A percentile compares a stretch with the other conserved stretches of the same genome.
Conservation (phyloP, 192 early-diverging fungal species). For the Ambispora gerdemannii region DNA sequence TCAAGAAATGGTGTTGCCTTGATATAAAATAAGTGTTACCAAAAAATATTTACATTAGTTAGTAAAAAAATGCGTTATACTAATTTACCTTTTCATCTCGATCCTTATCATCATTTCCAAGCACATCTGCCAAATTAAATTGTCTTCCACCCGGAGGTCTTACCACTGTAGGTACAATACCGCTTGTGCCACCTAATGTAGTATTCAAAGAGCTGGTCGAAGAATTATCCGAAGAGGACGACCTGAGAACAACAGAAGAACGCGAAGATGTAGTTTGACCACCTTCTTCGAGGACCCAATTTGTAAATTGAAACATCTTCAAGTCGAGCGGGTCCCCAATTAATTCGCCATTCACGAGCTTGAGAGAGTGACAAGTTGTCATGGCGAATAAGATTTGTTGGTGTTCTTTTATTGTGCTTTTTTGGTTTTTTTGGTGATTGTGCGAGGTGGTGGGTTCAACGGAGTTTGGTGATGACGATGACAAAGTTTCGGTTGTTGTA, state of each 20-base stretch:
- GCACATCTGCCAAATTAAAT: conserved; percentile 54
- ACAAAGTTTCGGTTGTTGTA: conserved; percentile 17
- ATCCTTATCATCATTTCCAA: conserved; percentile 35
- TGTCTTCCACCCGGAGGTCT: conserved; percentile 73
- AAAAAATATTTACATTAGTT: not conserved
- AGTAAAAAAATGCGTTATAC: not conserved
- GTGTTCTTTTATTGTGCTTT: too few species aligned
- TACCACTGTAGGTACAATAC: conserved; percentile 77
- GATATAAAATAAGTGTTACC: not conserved
- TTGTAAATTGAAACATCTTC: conserved; percentile 97
- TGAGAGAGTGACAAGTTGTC: conserved; percentile 82
- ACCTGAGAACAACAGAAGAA: not conserved
- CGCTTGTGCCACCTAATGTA: conserved; percentile 22
- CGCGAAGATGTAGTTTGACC: conserved; percentile 37
- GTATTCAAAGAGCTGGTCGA: conserved; percentile 7
- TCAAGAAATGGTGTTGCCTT: conserved; percentile 47
- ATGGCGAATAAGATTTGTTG: conserved; percentile 58
- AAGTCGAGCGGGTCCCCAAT: conserved; percentile 96
- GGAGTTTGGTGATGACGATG: not conserved
- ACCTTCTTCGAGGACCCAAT: conserved; percentile 91
- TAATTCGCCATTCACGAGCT: conserved; percentile 82
- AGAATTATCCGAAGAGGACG: conserved; percentile 14
- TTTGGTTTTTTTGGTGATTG: too few species aligned
- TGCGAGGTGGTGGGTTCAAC: not conserved
- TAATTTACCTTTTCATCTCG: conserved; percentile 26